These are phyloP conservation scores for Diaporthe vaccinii DNA, from an alignment of 2,329 filamentous ascomycete genomes.

Conservation along the genomic window DNA sequence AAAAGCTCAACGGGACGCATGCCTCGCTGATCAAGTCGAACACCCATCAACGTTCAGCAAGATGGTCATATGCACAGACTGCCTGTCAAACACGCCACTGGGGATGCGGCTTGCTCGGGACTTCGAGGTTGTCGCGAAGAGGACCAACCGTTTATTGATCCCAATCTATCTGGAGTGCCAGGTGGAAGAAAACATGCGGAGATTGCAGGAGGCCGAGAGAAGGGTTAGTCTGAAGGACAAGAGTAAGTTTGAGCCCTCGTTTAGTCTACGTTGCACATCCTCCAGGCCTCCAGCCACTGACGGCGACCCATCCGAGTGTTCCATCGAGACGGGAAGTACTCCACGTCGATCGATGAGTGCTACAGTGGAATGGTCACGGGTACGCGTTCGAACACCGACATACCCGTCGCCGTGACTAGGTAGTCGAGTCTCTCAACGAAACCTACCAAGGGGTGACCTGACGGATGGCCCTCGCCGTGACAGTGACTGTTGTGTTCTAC, in stretches of 20 bases:
- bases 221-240: slow-evolving; percentile 43
- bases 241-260: slow-evolving; percentile 17
- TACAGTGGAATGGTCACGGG: background rate
- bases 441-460: background rate
- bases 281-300: too few relatives aligned
- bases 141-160: slow-evolving; percentile 47
- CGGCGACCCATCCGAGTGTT: too few relatives aligned
- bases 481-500: background rate
- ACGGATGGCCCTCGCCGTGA: background rate
- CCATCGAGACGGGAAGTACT: background rate
- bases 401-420: background rate
- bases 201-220: slow-evolving; percentile 43
- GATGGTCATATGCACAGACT: slow-evolving; percentile 49
- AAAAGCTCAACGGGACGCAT: slow-evolving; percentile 41
- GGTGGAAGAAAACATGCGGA: slow-evolving; percentile 45
- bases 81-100: slow-evolving; percentile 44
- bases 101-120: slow-evolving; percentile 45
- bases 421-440: background rate
- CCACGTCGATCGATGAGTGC: background rate
- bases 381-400: background rate
- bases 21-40: slow-evolving; percentile 46
- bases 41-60: slow-evolving; percentile 42
- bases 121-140: slow-evolving; percentile 45
- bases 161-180: slow-evolving; percentile 47
- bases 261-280: background rate